Percentiles rank a stretch among this genome's conserved stretches.
phyloP scores from a whole-genome alignment of 352 stramenopile species.

The Phytophthora sansomeana region DNA sequence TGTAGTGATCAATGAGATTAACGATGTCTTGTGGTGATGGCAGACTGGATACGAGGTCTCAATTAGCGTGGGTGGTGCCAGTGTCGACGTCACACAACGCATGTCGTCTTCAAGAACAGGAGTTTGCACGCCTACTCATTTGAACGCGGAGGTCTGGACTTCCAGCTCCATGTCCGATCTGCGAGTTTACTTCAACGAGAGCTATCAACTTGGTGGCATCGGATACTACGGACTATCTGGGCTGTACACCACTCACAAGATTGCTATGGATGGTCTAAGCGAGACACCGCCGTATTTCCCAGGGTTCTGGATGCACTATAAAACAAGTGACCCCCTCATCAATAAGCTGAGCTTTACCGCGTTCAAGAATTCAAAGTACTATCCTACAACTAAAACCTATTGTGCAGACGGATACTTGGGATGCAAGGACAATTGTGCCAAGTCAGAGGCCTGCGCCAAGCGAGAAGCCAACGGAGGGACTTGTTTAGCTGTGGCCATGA shows the following conservation, averaged over 20 bases:
- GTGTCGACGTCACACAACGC: constrained; percentile 30
- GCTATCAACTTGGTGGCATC: constrained; percentile 37
- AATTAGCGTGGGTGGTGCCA: constrained; percentile 10
- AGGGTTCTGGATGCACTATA: constrained; percentile 67
- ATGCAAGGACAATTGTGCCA: constrained; percentile 54
- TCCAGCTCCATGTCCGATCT: constrained; percentile 38
- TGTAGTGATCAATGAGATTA: background rate
- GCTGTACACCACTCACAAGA: constrained; percentile 52
- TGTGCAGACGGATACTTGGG: constrained; percentile 48
- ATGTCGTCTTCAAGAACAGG: constrained; percentile 45
- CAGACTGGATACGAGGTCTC: constrained; percentile 46
- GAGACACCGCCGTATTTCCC: constrained; percentile 32
- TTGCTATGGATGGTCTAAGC: constrained; percentile 29
- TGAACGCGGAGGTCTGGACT: constrained; percentile 67
- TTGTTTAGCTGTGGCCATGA: constrained; percentile 55
- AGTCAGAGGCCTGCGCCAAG: constrained; percentile 47
- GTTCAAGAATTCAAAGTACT: constrained; percentile 43
- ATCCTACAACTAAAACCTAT: constrained; percentile 24
- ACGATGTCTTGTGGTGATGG: background rate
- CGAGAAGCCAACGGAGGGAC: constrained; percentile 31
- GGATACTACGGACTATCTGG: constrained; percentile 51
- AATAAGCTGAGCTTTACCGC: constrained; percentile 24
- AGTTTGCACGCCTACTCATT: constrained; percentile 54
- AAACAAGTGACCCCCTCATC: constrained; percentile 46
- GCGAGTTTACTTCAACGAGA: constrained; percentile 62